These are phyloP conservation scores for Kandelia obovata DNA, from an alignment of 345 rosid species.

Conservation along the genomic window DNA sequence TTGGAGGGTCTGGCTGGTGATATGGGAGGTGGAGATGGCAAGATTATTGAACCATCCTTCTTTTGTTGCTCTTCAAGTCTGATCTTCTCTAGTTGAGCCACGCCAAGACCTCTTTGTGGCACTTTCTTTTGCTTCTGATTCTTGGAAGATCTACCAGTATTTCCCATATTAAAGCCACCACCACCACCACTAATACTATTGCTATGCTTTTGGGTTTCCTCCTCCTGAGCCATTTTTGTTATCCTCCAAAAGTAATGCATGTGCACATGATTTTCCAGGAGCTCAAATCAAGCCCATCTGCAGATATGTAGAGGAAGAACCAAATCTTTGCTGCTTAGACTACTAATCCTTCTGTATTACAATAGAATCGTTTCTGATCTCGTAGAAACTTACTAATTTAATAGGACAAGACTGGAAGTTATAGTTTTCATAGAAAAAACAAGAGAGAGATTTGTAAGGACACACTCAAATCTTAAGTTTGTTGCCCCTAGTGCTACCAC, in stretches of 20 bases:
- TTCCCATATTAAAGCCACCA: slow-evolving; percentile 17
- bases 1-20: slow-evolving; percentile 19
- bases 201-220: slow-evolving; percentile 33
- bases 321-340: slow-evolving; percentile 13
- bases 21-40: slow-evolving; percentile 15
- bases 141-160: slow-evolving; percentile 30
- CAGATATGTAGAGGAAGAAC: slow-evolving; percentile 14
- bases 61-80: slow-evolving; percentile 50
- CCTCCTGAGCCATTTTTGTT: slow-evolving; percentile 42
- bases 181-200: slow-evolving; percentile 23
- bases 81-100: slow-evolving; percentile 62
- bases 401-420: neutral
- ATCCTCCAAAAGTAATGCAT: slow-evolving; percentile 24
- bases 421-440: neutral
- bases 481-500: neutral
- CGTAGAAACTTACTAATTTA: neutral
- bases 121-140: slow-evolving; percentile 45
- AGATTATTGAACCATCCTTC: slow-evolving; percentile 29
- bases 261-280: neutral
- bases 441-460: neutral
- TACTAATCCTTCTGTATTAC: neutral
- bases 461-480: slow-evolving; percentile 1
- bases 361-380: neutral
- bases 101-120: slow-evolving; percentile 72
- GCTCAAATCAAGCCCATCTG: neutral